Conservation (phyloP, 129 eudicot genomes). For the Flaveria linearis region DNA sequence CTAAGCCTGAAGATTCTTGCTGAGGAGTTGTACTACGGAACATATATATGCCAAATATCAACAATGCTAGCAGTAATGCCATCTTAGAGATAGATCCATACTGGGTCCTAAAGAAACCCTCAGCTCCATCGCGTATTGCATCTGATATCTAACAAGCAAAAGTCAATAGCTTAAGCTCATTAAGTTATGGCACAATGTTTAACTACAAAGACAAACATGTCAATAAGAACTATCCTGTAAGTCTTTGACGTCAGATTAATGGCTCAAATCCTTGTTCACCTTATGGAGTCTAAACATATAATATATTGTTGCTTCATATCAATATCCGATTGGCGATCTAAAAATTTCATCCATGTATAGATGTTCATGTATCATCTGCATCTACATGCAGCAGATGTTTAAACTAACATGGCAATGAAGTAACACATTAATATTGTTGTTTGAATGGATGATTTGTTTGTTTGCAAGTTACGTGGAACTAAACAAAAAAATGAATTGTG, state of each 20-base stretch:
- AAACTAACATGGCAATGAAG: background rate
- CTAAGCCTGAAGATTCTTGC: constrained; percentile 84
- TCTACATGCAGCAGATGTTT: background rate
- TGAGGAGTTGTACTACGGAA: constrained; percentile 83
- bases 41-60: constrained; percentile 78
- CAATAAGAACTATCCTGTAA: constrained; percentile 6
- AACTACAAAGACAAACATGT: constrained; percentile 3
- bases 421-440: background rate
- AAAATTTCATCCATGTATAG: background rate
- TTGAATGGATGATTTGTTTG: background rate
- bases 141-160: constrained; percentile 73
- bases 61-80: constrained; percentile 82
- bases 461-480: background rate
- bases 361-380: background rate
- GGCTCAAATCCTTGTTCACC: too few species aligned
- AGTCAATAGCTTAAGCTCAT: constrained; percentile 33
- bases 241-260: background rate
- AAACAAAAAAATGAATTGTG: too few species aligned
- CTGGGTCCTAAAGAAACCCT: constrained; percentile 94
- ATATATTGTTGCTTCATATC: background rate
- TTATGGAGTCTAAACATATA: background rate
- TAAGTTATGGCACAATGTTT: background rate
- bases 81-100: constrained; percentile 92
- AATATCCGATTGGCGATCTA: background rate
- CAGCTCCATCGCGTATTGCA: constrained; percentile 99